A percentile compares a stretch with the other conserved stretches of the same genome.
Conservation (phyloP, 1,284 basidiomycete species). For the Acaromyces ingoldii region DNA sequence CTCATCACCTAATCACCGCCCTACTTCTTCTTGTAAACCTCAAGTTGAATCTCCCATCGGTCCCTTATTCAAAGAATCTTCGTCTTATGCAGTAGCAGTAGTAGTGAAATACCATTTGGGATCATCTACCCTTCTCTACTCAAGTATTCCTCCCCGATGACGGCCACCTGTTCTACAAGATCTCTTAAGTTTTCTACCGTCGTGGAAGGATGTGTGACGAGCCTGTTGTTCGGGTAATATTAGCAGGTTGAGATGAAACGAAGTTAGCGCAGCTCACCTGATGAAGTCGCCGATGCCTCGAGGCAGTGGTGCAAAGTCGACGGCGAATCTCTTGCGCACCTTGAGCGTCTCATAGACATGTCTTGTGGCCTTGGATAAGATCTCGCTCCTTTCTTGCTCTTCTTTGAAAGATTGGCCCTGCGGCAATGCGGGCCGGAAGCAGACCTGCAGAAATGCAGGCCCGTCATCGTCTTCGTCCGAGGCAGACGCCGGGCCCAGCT, state of each 20-base stretch:
- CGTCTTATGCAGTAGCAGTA: too few relatives aligned
- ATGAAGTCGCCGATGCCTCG: constrained; percentile 31
- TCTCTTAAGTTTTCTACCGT: constrained; percentile 19
- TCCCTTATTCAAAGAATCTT: too few relatives aligned
- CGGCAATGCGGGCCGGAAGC: constrained; percentile 27
- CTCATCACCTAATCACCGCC: too few relatives aligned
- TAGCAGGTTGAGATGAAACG: neutral
- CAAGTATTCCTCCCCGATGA: constrained; percentile 17
- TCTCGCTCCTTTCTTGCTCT: neutral
- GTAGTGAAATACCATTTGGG: too few relatives aligned
- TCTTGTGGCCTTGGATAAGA: constrained; percentile 13
- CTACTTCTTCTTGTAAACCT: too few relatives aligned
- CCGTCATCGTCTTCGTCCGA: too few relatives aligned
- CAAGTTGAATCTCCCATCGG: too few relatives aligned
- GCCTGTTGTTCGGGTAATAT: constrained; percentile 6
- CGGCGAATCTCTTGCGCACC: constrained; percentile 29
- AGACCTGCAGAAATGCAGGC: constrained; percentile 44
- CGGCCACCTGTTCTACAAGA: constrained; percentile 30
- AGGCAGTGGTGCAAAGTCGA: constrained; percentile 43
- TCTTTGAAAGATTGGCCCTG: neutral
- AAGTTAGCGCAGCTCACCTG: constrained; percentile 3
- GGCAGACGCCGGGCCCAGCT: constrained; percentile 29
- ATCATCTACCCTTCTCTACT: constrained; percentile 9
- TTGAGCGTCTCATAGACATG: constrained; percentile 20
- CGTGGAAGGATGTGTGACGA: constrained; percentile 42